These are phyloP conservation scores for Mycena maculata DNA, from an alignment of 768 basidiomycete genomes.

Conservation along the genomic window DNA sequence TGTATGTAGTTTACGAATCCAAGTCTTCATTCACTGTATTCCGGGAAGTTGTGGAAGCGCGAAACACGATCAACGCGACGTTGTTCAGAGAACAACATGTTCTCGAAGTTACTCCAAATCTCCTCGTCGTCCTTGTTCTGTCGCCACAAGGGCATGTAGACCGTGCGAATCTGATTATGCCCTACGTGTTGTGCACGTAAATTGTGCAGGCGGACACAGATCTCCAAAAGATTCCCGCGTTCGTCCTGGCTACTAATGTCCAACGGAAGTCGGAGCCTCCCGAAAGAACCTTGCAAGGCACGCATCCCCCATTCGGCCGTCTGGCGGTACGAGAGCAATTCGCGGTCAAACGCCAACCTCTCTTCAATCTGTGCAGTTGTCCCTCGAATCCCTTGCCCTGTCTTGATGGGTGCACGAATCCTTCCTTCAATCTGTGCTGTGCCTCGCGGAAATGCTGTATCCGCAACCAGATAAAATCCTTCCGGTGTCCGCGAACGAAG, in stretches of 20 bases:
- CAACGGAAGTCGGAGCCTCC: conserved; percentile 55
- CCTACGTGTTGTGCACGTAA: conserved; percentile 48
- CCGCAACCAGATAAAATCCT: too few species aligned
- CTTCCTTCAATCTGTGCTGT: too few species aligned
- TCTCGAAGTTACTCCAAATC: conserved; percentile 51
- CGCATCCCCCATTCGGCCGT: conserved; percentile 66
- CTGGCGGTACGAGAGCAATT: conserved; percentile 56
- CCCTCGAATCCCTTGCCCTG: too few species aligned
- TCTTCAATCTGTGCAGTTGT: too few species aligned
- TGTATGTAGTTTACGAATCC: background rate
- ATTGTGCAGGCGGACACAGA: conserved; percentile 49
- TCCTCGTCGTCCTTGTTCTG: conserved; percentile 41
- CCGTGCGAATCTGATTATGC: conserved; percentile 53
- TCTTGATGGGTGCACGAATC: too few species aligned
- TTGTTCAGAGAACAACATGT: conserved; percentile 53
- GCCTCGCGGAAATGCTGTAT: too few species aligned
- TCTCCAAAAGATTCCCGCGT: conserved; percentile 50
- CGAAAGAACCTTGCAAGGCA: conserved; percentile 58
- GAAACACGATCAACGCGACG: conserved; percentile 47
- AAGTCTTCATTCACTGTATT: conserved; percentile 30
- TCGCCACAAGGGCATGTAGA: conserved; percentile 56
- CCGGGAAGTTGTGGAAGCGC: conserved; percentile 47
- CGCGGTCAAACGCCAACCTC: too few species aligned
- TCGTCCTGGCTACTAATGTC: conserved; percentile 42
- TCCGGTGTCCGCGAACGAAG: too few species aligned